Evolutionary conservation across 345 rosid species (phyloP), one percentile per base, ranked within the genome.

Genomic region (Garcia nutans): DNA sequence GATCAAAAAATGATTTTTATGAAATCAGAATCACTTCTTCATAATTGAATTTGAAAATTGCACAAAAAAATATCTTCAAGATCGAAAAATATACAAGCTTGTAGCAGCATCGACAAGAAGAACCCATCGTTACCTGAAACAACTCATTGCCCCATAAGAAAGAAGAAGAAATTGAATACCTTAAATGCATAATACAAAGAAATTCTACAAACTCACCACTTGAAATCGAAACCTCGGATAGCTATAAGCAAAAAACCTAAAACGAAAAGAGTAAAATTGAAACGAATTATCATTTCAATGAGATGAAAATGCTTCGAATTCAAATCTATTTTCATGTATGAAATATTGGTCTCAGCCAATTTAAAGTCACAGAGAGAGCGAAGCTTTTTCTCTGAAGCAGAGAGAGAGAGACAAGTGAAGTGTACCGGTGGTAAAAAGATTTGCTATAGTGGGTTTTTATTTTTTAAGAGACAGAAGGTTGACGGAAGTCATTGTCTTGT

Each of bases 81-180:
- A n/a, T n/a, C n/a, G 44, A 76, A 37, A 88, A 87, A 94, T 98
- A 96, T 93, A 96, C 99, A 92, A 90, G 72, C 98, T 93, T 60
- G 95, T 96, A 8, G 97, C 72, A 96, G 90, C 99, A 96, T 96
- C 70, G 97, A 93, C 90, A 96, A 85, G 92, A 96, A 96, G 90
- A 96, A 93, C 37, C 98, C 99, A 88, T 96, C 98, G 76, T n/a
- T 87, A 93, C 98, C 98, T 96, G 88, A 91, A 84, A 41, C 50
- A 79, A 54, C 70, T 47, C 66, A 64, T 52, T 65, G 59, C 65
- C 75, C 9, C 56, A 22, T 41, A 37, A 75, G 20, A 44, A 56
- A 0, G 26, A 54, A 74, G 41, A 3, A 13, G 24, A 12, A 23
- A 31, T 13, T n/a, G 22, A 67, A 56, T 3, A 19, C 20, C 23